These are phyloP conservation scores for Xylariaceae sp. DNA, from an alignment of 2,329 filamentous ascomycete species.

Conservation along the genomic window DNA sequence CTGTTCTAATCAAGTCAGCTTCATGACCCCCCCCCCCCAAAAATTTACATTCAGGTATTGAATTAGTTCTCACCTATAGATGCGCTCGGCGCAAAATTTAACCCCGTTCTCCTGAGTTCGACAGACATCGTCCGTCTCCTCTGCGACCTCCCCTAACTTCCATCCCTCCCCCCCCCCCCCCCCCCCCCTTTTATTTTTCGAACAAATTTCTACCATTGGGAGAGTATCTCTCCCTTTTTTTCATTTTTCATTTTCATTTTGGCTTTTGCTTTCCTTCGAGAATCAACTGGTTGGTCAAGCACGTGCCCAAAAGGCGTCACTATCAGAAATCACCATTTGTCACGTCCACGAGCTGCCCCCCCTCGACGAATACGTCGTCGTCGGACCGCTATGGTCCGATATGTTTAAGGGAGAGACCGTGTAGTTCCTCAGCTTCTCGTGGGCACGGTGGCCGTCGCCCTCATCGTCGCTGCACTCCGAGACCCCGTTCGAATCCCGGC, in stretches of 20 bases:
- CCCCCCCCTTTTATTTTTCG: too few relatives aligned
- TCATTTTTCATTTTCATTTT: background rate
- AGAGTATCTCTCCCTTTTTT: background rate
- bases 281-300: background rate
- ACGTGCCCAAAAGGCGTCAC: background rate
- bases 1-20: background rate
- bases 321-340: conserved; percentile 2
- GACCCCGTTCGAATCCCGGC: conserved; percentile 25
- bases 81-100: too few relatives aligned
- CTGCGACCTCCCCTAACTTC: background rate
- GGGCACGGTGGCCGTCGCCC: conserved; percentile 10
- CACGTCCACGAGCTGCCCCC: conserved; percentile 3
- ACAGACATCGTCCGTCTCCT: background rate
- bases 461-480: conserved; percentile 22
- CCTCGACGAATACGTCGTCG: background rate
- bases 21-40: too few relatives aligned
- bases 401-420: conserved; percentile 18
- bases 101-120: too few relatives aligned
- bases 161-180: too few relatives aligned
- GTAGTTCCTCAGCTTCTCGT: conserved; percentile 6
- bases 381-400: background rate
- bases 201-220: too few relatives aligned
- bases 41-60: too few relatives aligned
- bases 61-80: background rate
- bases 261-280: background rate